Conservation (phyloP, 225 moss, liverwort and hornwort genomes). For the Rhytidiadelphus loreus region DNA sequence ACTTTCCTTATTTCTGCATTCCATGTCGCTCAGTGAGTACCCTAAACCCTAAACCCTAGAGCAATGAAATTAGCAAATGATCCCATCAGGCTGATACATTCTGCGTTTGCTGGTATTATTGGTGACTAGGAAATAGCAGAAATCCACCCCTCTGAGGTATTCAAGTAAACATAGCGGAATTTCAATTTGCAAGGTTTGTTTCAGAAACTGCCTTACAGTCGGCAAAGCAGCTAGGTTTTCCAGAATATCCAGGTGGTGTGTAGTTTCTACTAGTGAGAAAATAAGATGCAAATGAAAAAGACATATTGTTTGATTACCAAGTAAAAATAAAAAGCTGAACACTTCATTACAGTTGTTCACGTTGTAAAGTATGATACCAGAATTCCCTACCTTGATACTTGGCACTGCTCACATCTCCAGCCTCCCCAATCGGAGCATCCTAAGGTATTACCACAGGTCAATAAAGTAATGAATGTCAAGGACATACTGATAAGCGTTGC, state of each 20-base stretch:
- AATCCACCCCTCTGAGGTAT: not conserved
- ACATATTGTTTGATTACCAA: not conserved
- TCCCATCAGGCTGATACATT: not conserved
- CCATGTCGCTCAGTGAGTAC: not conserved
- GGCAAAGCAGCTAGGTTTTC: not conserved
- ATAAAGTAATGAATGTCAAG: not conserved
- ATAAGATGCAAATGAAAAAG: not conserved
- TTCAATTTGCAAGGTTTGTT: not conserved
- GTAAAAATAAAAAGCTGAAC: not conserved
- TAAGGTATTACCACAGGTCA: not conserved
- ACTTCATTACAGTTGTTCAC: not conserved
- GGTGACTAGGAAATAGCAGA: not conserved
- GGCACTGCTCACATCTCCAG: conserved; percentile 51
- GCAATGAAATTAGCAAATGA: not conserved
- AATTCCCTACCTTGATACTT: conserved; percentile 57
- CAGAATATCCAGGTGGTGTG: not conserved
- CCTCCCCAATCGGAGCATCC: conserved; percentile 84
- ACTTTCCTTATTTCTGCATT: conserved; percentile 56
- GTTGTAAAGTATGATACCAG: not conserved
- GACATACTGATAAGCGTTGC: not conserved
- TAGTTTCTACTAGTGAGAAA: not conserved
- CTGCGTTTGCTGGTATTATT: not conserved
- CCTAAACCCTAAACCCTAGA: not conserved
- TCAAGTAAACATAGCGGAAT: not conserved
- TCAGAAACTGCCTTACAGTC: not conserved